Percentiles rank a stretch among this genome's conserved stretches.
Evolutionary conservation across 306 rosid genomes (phyloP).

Genomic region (Clitoria ternatea): DNA sequence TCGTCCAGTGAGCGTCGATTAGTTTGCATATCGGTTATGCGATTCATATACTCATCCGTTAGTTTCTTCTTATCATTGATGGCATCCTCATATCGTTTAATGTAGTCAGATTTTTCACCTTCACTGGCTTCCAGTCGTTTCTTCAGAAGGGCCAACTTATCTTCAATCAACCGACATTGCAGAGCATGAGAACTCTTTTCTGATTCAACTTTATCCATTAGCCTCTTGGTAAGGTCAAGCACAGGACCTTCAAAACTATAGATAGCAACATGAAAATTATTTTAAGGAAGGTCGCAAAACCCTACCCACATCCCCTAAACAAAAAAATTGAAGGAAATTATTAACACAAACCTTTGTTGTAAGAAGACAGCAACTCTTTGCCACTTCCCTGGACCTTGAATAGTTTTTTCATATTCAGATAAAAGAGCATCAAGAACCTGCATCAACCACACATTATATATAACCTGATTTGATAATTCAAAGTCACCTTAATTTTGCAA

Average conservation of each 20-base stretch:
- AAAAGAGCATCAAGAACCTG: constrained; percentile 92
- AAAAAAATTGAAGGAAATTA: not conserved
- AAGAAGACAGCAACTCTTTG: constrained; percentile 70
- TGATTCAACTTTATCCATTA: constrained; percentile 70
- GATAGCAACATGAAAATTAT: not conserved
- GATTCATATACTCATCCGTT: constrained; percentile 80
- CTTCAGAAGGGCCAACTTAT: constrained; percentile 57
- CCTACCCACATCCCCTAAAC: not conserved
- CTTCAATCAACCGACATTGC: constrained; percentile 72
- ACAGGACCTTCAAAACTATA: constrained; percentile 89
- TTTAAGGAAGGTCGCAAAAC: not conserved
- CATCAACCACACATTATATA: constrained; percentile 13
- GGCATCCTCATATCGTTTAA: constrained; percentile 84
- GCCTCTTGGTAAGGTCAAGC: constrained; percentile 65
- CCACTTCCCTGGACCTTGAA: constrained; percentile 93
- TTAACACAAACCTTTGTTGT: constrained; percentile 66
- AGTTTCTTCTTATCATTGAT: constrained; percentile 74
- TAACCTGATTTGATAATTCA: constrained; percentile 8
- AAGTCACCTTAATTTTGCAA: not conserved
- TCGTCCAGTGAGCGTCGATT: constrained; percentile 66
- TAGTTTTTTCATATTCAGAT: constrained; percentile 67
- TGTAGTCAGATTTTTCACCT: constrained; percentile 69
- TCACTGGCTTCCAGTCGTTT: constrained; percentile 85
- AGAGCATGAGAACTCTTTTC: constrained; percentile 64
- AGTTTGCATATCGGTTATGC: constrained; percentile 77